Base-by-base conservation (phyloP, 2,329 filamentous ascomycete species). In the Ceratocystis diversiconidia region DNA sequence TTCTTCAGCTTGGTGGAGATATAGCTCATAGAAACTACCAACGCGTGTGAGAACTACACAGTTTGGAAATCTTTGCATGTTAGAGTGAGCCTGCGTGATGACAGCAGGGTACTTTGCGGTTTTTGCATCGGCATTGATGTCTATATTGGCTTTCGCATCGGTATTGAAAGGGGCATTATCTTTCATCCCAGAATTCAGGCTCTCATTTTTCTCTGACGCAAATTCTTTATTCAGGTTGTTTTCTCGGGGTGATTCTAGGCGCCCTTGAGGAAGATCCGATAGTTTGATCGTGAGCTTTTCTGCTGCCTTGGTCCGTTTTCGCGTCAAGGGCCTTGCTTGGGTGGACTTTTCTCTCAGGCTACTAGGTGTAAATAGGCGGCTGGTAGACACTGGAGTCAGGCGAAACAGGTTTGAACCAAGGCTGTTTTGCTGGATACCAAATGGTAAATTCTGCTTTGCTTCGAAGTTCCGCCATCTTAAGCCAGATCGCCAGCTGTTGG, bases 21-120 rank as follows among this genome's bases (percentile, higher is more conserved):
- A 99, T 67, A 99, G 79, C 82, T 99, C 94, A 75, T 97, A 99
- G 76, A 99, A 99, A 68, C 92, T 87, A 65, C 94, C 94, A 32
- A 99, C 91, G 66, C 92, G 85, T 3, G 94, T 99, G 67, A 99
- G 77, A 6, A 99, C 75, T 48, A 99, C 88, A 75, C 92, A 97
- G 71, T 95, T 90, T 71, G 86, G 84, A 76, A 95, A 96, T 71
- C 88, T 91, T 70, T 85, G 82, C 87, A 97, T 96, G 76, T 96
- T 95, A 70, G 86, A 89, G 66, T 85, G 84, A 32, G 90, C 92
- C 73, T 96, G 91, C 72, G 90, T 84, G 66, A 97, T 79, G 61
- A 97, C 88, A n/a, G 90, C 88, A 17, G 94, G 92, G 74, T 96
- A 96, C 4, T 77, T 72, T 17, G 82, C 81, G 17, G 70, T 76